Conservation (phyloP, 345 rosid species). For the Populus alba region DNA sequence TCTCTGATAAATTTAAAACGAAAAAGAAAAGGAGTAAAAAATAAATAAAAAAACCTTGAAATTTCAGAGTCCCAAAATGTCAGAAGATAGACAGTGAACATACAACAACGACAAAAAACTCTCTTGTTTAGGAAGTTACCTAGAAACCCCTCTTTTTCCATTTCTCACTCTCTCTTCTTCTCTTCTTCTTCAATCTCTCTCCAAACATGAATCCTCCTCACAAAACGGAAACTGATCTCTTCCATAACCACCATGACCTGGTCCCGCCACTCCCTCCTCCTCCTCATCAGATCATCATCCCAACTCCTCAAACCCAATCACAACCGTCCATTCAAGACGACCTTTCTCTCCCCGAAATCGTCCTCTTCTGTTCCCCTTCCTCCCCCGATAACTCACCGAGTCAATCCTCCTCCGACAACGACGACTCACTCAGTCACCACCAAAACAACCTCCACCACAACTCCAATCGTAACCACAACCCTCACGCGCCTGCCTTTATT, state of each 20-base stretch:
- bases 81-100: background rate
- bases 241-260: conserved; percentile 42
- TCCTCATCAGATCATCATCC: conserved; percentile 18
- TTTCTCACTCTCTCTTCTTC: background rate
- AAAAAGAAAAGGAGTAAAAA: background rate
- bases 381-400: conserved; percentile 59
- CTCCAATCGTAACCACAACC: background rate
- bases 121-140: conserved; percentile 19
- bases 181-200: background rate
- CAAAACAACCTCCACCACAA: background rate
- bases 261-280: conserved; percentile 32
- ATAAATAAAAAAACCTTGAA: background rate
- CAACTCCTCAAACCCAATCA: conserved; percentile 35
- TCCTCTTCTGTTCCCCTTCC: conserved; percentile 57
- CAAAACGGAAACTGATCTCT: conserved; percentile 58
- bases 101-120: conserved; percentile 11
- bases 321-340: conserved; percentile 52
- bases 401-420: conserved; percentile 51
- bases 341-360: conserved; percentile 63
- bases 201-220: conserved; percentile 50
- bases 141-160: conserved; percentile 6
- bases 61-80: conserved; percentile 5
- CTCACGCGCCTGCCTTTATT: conserved; percentile 38
- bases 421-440: conserved; percentile 5
- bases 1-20: background rate